Conservation (phyloP, 2,329 filamentous ascomycete genomes). For the Ramularia endophylla region DNA sequence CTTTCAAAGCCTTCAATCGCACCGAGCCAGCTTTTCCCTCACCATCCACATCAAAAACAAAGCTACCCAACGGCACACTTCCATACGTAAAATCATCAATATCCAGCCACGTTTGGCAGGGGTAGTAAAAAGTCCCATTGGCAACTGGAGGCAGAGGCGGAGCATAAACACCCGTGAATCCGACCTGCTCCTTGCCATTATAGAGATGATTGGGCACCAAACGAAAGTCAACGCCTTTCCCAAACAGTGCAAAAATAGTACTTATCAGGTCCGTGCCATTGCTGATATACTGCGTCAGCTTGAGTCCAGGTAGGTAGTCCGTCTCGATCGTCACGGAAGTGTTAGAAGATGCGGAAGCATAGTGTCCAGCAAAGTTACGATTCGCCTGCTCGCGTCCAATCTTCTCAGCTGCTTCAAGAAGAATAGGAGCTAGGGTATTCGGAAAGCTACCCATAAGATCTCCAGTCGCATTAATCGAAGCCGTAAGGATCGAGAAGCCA, state of each 20-base stretch:
- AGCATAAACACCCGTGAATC: slow-evolving; percentile 16
- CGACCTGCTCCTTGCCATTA: slow-evolving; percentile 7
- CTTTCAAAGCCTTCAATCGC: slow-evolving; percentile 10
- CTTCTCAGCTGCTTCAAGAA: slow-evolving; percentile 25
- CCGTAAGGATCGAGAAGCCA: slow-evolving; percentile 37
- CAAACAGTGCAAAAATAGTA: slow-evolving; percentile 11
- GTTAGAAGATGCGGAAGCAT: slow-evolving; percentile 11
- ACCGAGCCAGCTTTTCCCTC: slow-evolving; percentile 11
- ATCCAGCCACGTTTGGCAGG: slow-evolving; percentile 14
- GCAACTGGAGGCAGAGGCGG: slow-evolving; percentile 8
- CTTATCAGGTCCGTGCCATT: slow-evolving; percentile 31
- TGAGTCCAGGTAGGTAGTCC: slow-evolving; percentile 23
- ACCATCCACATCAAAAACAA: slow-evolving; percentile 21
- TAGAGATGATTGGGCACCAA: slow-evolving; percentile 25
- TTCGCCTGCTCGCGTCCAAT: slow-evolving; percentile 26
- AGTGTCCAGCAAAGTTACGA: slow-evolving; percentile 23
- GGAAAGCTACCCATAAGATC: slow-evolving; percentile 10
- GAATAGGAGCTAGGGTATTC: slow-evolving; percentile 18
- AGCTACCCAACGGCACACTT: slow-evolving; percentile 16
- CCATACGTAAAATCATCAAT: slow-evolving; percentile 18
- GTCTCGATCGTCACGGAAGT: slow-evolving; percentile 25
- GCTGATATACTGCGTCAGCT: slow-evolving; percentile 26
- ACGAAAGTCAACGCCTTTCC: slow-evolving; percentile 15
- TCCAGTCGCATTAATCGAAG: slow-evolving; percentile 12
- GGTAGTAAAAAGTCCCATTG: slow-evolving; percentile 14